Conservation (phyloP, 108 stramenopile genomes). For the Cyclotella cryptica region DNA sequence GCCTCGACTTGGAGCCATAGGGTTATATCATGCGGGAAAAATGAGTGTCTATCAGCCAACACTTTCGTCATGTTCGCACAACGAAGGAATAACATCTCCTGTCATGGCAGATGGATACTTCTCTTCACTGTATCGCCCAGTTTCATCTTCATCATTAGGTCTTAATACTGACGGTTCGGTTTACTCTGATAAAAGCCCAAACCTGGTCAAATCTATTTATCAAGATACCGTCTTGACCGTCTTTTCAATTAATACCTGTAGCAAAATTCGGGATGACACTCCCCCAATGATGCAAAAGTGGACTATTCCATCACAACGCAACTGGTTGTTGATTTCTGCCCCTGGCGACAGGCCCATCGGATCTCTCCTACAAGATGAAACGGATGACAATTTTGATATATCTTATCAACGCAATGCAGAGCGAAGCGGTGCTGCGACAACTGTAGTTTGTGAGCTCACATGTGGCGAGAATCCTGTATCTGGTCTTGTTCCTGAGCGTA, state of each 20-base stretch:
- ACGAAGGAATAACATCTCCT: background rate
- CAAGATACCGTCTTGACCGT: constrained; percentile 66
- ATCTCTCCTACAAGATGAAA: constrained; percentile 16
- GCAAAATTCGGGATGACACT: constrained; percentile 20
- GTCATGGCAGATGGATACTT: constrained; percentile 41
- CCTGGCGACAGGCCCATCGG: constrained; percentile 57
- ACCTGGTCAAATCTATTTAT: constrained; percentile 46
- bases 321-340: constrained; percentile 74
- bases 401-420: constrained; percentile 31
- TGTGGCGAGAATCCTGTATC: constrained; percentile 53
- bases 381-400: constrained; percentile 26
- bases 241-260: constrained; percentile 64
- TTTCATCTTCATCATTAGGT: constrained; percentile 57
- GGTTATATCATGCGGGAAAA: constrained; percentile 25
- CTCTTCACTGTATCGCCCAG: constrained; percentile 44
- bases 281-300: constrained; percentile 22
- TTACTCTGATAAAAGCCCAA: constrained; percentile 23
- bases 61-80: constrained; percentile 2
- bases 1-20: constrained; percentile 18
- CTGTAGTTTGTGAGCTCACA: constrained; percentile 75
- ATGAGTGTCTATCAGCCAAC: constrained; percentile 33
- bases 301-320: constrained; percentile 65
- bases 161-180: constrained; percentile 65
- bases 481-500: constrained; percentile 64
- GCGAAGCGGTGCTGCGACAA: constrained; percentile 59